These are phyloP conservation scores for Sphagnurus paluster DNA, from an alignment of 1,284 basidiomycete species.

Conservation along the genomic window DNA sequence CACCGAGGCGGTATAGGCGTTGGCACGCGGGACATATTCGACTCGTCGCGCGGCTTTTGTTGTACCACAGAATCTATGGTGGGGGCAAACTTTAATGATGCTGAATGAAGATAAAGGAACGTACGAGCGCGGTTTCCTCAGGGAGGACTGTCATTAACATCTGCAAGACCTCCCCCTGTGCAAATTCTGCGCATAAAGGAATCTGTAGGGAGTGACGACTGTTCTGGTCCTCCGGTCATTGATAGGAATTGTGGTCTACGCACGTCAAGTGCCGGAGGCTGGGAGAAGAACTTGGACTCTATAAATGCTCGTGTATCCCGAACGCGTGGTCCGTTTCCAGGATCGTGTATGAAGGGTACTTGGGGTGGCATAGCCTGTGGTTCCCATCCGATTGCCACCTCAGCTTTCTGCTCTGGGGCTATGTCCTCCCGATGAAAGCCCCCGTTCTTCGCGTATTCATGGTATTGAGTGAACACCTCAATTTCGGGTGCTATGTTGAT, in stretches of 20 bases:
- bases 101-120: conserved; percentile 23
- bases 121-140: conserved; percentile 67
- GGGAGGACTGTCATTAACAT: conserved; percentile 70
- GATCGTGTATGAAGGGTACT: conserved; percentile 66
- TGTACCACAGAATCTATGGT: conserved; percentile 76
- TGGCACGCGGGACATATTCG: conserved; percentile 77
- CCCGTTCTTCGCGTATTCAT: conserved; percentile 4
- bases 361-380: conserved; percentile 17
- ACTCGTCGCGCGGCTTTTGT: conserved; percentile 66
- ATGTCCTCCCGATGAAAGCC: conserved; percentile 13
- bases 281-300: conserved; percentile 57
- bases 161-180: conserved; percentile 67
- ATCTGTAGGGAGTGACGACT: conserved; percentile 31
- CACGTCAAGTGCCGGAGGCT: conserved; percentile 55
- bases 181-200: conserved; percentile 68
- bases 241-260: conserved; percentile 8
- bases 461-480: background rate
- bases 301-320: conserved; percentile 61
- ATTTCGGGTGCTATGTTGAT: conserved; percentile 1
- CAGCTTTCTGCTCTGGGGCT: background rate
- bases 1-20: conserved; percentile 67
- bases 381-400: no score
- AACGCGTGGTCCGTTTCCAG: conserved; percentile 75
- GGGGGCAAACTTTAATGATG: background rate
- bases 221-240: background rate